Evolutionary conservation across 306 rosid genomes (phyloP).

Genomic region (Ammopiptanthus mongolicus): DNA sequence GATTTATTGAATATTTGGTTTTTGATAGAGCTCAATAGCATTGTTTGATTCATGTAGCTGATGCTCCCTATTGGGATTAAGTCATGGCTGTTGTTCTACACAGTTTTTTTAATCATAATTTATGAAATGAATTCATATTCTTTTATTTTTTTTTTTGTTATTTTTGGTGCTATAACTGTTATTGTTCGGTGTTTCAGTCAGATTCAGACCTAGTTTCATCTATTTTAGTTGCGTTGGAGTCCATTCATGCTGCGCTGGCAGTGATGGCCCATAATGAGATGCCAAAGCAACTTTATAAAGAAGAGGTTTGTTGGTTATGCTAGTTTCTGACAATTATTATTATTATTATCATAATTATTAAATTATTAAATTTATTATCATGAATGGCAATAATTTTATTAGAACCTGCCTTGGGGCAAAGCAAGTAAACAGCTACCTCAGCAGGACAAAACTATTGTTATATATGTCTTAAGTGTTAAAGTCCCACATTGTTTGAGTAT

Average conservation of each 20-base stretch:
- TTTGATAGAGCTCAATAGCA: background rate
- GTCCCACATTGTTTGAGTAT: background rate
- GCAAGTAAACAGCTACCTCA: background rate
- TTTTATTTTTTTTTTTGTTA: background rate
- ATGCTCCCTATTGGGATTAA: background rate
- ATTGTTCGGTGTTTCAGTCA: conserved; percentile 53
- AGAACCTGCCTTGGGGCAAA: background rate
- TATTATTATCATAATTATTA: too few species aligned
- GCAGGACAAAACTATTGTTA: conserved; percentile 9
- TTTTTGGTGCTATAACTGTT: conserved; percentile 18
- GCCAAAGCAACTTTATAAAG: conserved; percentile 95
- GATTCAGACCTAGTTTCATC: conserved; percentile 73
- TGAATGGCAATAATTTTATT: background rate
- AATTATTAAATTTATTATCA: too few species aligned
- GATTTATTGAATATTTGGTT: background rate
- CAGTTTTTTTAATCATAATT: background rate
- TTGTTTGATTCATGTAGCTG: background rate
- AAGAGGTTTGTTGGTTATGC: conserved; percentile 56
- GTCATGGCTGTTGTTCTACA: background rate
- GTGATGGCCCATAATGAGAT: conserved; percentile 81
- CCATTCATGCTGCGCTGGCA: conserved; percentile 90
- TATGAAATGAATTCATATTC: background rate
- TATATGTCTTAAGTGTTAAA: background rate
- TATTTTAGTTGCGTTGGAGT: conserved; percentile 75
- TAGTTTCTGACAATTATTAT: conserved; percentile 2